Percentiles rank a stretch among this genome's conserved stretches.
These are phyloP conservation scores for Aspergillus quadrilineatus DNA, from an alignment of 2,329 filamentous ascomycete species.

Conservation along the genomic window DNA sequence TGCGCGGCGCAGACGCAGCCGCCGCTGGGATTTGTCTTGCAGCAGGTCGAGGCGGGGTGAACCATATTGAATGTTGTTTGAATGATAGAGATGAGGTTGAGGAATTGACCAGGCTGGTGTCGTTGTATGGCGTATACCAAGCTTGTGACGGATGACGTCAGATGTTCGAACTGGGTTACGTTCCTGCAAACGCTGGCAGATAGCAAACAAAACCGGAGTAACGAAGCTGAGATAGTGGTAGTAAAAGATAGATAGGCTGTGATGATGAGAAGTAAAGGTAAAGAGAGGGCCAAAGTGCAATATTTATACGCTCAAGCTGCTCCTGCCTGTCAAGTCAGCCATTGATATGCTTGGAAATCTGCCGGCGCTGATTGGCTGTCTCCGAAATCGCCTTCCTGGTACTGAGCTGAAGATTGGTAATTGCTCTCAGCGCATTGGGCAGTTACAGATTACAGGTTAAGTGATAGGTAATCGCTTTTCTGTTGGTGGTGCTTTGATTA, in stretches of 20 bases:
- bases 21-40: constrained; percentile 54
- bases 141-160: constrained; percentile 11
- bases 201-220: not conserved
- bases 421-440: constrained; percentile 7
- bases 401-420: constrained; percentile 6
- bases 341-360: constrained; percentile 12
- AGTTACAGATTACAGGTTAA: not conserved
- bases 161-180: not conserved
- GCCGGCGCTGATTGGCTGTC: constrained; percentile 8
- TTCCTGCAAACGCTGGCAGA: not conserved
- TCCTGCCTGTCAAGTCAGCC: constrained; percentile 2
- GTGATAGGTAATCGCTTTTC: not conserved
- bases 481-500: not conserved
- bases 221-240: not conserved
- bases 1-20: constrained; percentile 59
- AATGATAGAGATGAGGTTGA: not conserved
- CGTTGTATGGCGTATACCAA: not conserved
- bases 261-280: not conserved
- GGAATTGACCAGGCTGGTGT: not conserved
- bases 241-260: not conserved
- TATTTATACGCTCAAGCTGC: constrained; percentile 6
- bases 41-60: constrained; percentile 56
- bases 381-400: not conserved
- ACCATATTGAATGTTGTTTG: constrained; percentile 40
- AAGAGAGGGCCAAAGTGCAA: not conserved